These are phyloP conservation scores for Triticum dicoccoides DNA, from an alignment of 176 grass and related monocot genomes.

Conservation along the genomic window DNA sequence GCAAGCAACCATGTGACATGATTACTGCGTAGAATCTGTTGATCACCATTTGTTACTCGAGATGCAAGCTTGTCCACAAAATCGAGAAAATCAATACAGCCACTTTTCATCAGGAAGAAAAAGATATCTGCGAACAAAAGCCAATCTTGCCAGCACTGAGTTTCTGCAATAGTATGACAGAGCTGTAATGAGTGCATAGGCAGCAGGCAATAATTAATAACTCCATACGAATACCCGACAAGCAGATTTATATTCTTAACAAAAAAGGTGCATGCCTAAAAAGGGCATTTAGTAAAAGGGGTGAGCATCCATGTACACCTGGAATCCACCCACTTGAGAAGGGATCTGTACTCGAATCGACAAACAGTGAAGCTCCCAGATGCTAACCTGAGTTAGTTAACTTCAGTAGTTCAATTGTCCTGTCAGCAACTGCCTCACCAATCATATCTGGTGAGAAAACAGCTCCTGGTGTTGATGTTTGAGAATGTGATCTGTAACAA, in stretches of 20 bases:
- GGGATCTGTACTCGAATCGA: slow-evolving; percentile 1
- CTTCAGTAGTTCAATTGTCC: slow-evolving; percentile 84
- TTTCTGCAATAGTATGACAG: slow-evolving; percentile 53
- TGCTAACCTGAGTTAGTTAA: slow-evolving; percentile 81
- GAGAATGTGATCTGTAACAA: slow-evolving; percentile 75
- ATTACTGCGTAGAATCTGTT: slow-evolving; percentile 87
- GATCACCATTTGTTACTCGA: slow-evolving; percentile 68
- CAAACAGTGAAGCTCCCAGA: slow-evolving; percentile 24
- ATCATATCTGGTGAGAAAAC: slow-evolving; percentile 99
- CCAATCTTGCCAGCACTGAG: slow-evolving; percentile 97
- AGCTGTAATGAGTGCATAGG: slow-evolving; percentile 24
- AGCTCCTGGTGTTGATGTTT: slow-evolving; percentile 91
- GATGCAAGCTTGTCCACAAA: slow-evolving; percentile 92
- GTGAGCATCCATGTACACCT: not conserved
- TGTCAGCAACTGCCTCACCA: slow-evolving; percentile 92
- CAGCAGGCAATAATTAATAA: slow-evolving; percentile 22
- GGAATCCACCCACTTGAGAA: slow-evolving; percentile 17
- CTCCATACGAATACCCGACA: not conserved
- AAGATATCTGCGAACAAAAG: slow-evolving; percentile 95
- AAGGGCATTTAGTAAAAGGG: not conserved
- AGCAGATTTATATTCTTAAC: slow-evolving; percentile 7
- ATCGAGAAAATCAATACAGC: slow-evolving; percentile 97
- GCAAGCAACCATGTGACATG: slow-evolving; percentile 97
- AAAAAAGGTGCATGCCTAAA: slow-evolving; percentile 1
- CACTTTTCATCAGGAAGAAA: slow-evolving; percentile 99